Evolutionary conservation across 495 filamentous ascomycete species (phyloP), one percentile per base, ranked within the genome.

Genomic region (Hypoxylon intermedium): DNA sequence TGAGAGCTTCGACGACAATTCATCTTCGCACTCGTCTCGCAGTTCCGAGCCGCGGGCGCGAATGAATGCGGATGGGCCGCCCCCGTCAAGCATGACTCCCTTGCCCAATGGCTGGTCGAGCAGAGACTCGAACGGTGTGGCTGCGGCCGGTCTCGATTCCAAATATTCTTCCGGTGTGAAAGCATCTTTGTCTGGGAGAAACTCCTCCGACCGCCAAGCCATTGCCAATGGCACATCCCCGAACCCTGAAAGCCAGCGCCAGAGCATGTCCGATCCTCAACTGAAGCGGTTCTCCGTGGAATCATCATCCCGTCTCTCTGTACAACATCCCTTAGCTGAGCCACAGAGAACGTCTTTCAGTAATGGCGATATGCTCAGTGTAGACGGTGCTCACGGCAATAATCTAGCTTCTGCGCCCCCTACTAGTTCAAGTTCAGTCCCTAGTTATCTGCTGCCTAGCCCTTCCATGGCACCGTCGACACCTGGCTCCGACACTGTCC

Each of bases 401-500:
- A 44, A 53, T 41, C 9, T 65, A 26, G 18, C 58, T 42, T 56
- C 53, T 11, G 45, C 38, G 18, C 37, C 60, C 5, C 55, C 50
- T 24, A 55, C 67, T 28, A 49, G 48, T 23, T 24, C 49, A 23
- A 49, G 48, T 28, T 24, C 49, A 20, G 34, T 48, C 28, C 47
- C 60, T 34, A 40, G 44, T 24, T 26, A 58, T 30, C 34, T 51
- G 11, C 46, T 62, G 36, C 71, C 56, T 50, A 60, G 55, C 26
- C 60, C 71, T 28, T 67, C 69, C 50, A 73, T 63, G 64, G 77
- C 76, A 24, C 75, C 77, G 40, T 73, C 74, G 33, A 70, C 75
- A 0, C 72, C 77, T 72, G 64, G 68, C 60, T 46, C 78, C 65
- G 68, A 78, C 68, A 40, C 73, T 75, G 63, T 60, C 73, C 66